Base-by-base conservation (phyloP, 768 basidiomycete genomes). In the Lanmaoa pseudosensibilis region DNA sequence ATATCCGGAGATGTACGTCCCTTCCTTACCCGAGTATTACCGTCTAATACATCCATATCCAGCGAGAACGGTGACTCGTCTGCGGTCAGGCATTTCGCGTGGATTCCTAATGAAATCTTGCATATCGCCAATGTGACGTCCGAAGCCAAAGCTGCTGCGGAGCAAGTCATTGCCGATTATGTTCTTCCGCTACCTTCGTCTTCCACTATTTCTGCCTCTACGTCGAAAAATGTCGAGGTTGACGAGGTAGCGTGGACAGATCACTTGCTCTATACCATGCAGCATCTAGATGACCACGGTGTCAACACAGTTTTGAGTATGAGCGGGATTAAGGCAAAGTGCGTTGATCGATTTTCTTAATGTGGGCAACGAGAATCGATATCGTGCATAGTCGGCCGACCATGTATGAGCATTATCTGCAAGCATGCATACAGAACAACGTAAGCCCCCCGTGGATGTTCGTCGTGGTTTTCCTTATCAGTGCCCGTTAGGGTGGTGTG, bases 191-290 rank as follows among this genome's bases (percentile, higher is more conserved):
- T 95, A 0, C 93, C 94, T 0, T 73, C 77, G 2, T 43, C 72
- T 54, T 69, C 78, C 16, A 46, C 57, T 13, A 47, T 23, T 25
- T 69, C 79, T 0, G 66, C 78, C 7, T 79, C 80, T 6, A 76
- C 76, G 15, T 76, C 70, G 19, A 78, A 71, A 62, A 78, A 69
- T 5, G 71, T 69, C 32, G 88, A 89, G 30, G 73, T 87, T 4
- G 92, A 95, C 59, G 94, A 96, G 65, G 77, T 74, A 0, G 80
- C 82, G 0, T 98, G 95, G 95, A 90, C 90, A 0, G 94, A 97
- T 64, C 78, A 87, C 21, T 69, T 97, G 36, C 76, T 98, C 16
- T 78, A 80, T 38, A 85, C 86, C 1, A 86, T 94, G 83, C 78
- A 78, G 36, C 79, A 80, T 61, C 74, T 98, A 10, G 83, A 87